phyloP scores from a whole-genome alignment of 2,329 filamentous ascomycete genomes.

The Ceratocystis colombiana region DNA sequence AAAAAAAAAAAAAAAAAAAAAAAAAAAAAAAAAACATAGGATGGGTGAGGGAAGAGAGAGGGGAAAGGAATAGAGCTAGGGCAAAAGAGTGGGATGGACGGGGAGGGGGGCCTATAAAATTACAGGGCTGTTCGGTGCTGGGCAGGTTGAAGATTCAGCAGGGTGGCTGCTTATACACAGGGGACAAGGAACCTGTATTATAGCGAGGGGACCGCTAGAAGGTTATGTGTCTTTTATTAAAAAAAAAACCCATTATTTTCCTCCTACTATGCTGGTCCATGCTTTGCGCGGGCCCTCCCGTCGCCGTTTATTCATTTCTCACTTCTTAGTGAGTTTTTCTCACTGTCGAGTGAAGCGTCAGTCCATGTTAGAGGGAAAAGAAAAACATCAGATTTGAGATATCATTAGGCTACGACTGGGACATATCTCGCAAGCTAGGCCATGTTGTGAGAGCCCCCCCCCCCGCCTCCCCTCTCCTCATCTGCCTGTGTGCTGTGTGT shows the following conservation, averaged over 20 bases:
- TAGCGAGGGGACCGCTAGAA: neutral
- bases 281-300: conserved; percentile 9
- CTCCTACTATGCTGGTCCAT: conserved; percentile 2
- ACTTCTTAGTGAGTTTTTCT: neutral
- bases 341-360: neutral
- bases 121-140: neutral
- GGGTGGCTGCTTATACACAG: neutral
- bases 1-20: neutral
- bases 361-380: neutral
- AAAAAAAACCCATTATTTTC: neutral
- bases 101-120: neutral
- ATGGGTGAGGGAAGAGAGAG: neutral
- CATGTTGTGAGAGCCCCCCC: neutral
- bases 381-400: neutral
- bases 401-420: neutral
- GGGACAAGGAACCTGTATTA: neutral
- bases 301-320: neutral
- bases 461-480: neutral
- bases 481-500: neutral
- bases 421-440: neutral
- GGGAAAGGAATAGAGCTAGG: neutral
- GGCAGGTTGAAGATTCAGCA: neutral
- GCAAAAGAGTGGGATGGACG: neutral
- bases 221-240: no score
- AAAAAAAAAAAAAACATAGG: neutral